Percentiles rank a stretch among this genome's conserved stretches.
Conservation (phyloP, 352 stramenopile genomes). For the Phytopythium mirpurense region DNA sequence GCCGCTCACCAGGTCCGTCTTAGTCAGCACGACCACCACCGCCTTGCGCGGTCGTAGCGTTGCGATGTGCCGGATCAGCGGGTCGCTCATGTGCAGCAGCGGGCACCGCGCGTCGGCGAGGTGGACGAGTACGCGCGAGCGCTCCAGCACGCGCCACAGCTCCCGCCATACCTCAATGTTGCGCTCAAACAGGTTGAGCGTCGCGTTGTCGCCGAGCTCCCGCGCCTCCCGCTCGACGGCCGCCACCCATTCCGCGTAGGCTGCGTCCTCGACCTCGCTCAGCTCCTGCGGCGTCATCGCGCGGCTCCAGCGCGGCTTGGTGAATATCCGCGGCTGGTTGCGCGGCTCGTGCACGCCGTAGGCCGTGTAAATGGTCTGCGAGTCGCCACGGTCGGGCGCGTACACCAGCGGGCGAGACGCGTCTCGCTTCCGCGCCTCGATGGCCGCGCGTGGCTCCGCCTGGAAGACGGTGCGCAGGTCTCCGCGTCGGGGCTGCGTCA, state of each 20-base stretch:
- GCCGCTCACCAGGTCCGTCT: constrained; percentile 94
- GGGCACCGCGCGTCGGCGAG: constrained; percentile 68
- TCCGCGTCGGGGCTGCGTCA: constrained; percentile 23
- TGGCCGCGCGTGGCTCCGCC: constrained; percentile 39
- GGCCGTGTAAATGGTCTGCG: constrained; percentile 62
- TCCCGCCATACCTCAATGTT: constrained; percentile 83
- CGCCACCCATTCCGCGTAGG: constrained; percentile 54
- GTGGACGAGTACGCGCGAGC: constrained; percentile 70
- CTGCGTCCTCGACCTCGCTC: constrained; percentile 36
- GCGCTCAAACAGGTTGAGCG: constrained; percentile 71
- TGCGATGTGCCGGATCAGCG: constrained; percentile 45
- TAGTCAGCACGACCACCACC: constrained; percentile 98
- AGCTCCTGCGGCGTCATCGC: constrained; percentile 67
- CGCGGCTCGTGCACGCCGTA: constrained; percentile 45
- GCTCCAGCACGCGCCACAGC: constrained; percentile 78
- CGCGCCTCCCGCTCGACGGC: constrained; percentile 22
- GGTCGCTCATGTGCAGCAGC: constrained; percentile 66
- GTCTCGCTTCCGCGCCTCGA: constrained; percentile 68
- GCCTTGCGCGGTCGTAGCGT: constrained; percentile 70
- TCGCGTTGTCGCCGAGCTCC: constrained; percentile 11
- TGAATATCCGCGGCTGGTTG: constrained; percentile 64
- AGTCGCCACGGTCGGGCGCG: constrained; percentile 50
- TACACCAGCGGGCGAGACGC: constrained; percentile 58
- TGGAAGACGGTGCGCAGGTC: constrained; percentile 73
- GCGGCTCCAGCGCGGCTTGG: constrained; percentile 55